Evolutionary conservation across 768 basidiomycete species (phyloP), one percentile per base, ranked within the genome.

Genomic region (Psilocybe tampanensis): DNA sequence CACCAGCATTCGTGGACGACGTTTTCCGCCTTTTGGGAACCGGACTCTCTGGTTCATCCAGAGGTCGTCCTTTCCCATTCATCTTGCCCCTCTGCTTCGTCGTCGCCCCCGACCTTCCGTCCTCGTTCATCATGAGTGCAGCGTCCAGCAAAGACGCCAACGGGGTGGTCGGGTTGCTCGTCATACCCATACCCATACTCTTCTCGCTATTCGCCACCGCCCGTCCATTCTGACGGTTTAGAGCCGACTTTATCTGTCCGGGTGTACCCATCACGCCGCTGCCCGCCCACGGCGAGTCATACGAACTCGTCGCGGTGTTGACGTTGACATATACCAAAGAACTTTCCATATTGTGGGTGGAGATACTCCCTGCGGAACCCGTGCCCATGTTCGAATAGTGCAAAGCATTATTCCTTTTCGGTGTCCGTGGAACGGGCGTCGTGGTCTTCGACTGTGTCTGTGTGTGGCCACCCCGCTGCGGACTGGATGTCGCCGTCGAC

Each of bases 101-200:
- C 17, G 17, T 11, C 9, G 32, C n/a, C n/a, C n/a, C n/a, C n/a
- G n/a, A 15, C 33, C 36, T 26, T 48, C 57, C 61, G n/a, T 43
- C 45, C 41, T 69, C 73, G 11, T 70, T 70, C 52, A 84, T 80
- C 76, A 85, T 80, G 44, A 83, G 75, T 26, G 86, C 86, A 3
- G 86, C 86, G 58, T 76, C 83, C 17, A 88, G 65, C 19, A 88
- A 69, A 0, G 85, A 87, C 55, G 86, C 85, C 39, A 88, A 68
- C 2, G 85, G 80, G 9, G 68, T 76, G 32, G 71, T 72, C 41
- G 66, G 66, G 36, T 66, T 65, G 18, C 48, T 58, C 12, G 63
- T 4, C 2, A 48, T 48, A 24, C 61, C 33, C 34, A 45, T 52
- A 19, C 29, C 52, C 2, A 48, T 48, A 24, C 61, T 29, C 34